A percentile compares a stretch with the other conserved stretches of the same genome.
phyloP scores from a whole-genome alignment of 805 yeast genomes.

The Sugiyamaella smithiae region DNA sequence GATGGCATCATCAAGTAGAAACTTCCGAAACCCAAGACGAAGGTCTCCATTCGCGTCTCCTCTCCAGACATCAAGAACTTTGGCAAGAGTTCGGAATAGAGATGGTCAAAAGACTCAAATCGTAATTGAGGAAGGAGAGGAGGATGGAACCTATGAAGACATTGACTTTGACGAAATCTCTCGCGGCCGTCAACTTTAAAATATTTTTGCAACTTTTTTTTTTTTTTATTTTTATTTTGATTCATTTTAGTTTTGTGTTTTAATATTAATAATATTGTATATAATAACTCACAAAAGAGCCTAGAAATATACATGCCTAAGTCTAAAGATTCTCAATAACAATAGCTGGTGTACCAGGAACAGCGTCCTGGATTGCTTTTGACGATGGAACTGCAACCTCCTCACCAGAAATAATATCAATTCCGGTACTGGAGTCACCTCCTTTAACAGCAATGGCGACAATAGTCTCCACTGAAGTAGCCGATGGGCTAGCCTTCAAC shows the following conservation, averaged over 20 bases:
- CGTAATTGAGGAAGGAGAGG: slow-evolving; percentile 18
- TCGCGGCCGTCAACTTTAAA: background rate
- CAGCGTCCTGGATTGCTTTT: slow-evolving; percentile 75
- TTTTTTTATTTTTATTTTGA: background rate
- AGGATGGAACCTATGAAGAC: slow-evolving; percentile 15
- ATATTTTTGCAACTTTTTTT: background rate
- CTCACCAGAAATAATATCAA: slow-evolving; percentile 64
- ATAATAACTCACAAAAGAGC: background rate
- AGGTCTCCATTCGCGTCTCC: slow-evolving; percentile 17
- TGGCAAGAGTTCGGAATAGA: slow-evolving; percentile 3
- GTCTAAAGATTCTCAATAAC: slow-evolving; percentile 58
- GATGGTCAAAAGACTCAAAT: slow-evolving; percentile 3
- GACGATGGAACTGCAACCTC: slow-evolving; percentile 58
- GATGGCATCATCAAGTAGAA: background rate
- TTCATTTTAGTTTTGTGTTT: background rate
- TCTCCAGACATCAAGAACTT: slow-evolving; percentile 3
- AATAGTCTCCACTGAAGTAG: slow-evolving; percentile 52
- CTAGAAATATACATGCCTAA: background rate
- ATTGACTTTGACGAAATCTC: background rate
- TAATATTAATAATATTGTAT: background rate
- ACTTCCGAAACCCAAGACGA: slow-evolving; percentile 4
- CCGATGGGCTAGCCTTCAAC: slow-evolving; percentile 63
- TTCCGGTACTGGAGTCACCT: slow-evolving; percentile 58
- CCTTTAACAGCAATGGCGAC: slow-evolving; percentile 60
- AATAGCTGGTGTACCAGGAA: slow-evolving; percentile 93